Evolutionary conservation across 2,329 filamentous ascomycete genomes (phyloP).

Genomic region (Aureobasidium mangrovei): DNA sequence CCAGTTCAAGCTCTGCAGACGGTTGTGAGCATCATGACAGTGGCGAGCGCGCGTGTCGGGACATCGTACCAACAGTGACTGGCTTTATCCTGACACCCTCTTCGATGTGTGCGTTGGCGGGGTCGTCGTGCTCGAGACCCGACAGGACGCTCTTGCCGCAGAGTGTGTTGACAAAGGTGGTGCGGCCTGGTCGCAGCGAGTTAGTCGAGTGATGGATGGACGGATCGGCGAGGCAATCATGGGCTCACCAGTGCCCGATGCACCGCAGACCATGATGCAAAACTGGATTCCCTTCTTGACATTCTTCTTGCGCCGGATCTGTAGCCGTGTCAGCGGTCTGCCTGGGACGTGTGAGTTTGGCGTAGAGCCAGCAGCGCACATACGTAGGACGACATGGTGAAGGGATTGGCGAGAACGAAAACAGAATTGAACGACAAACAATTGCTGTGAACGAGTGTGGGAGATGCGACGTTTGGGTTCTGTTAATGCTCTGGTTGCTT

Average conservation of each 20-base stretch:
- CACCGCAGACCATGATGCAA: constrained; percentile 99
- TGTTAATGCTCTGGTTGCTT: not conserved
- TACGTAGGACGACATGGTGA: constrained; percentile 13
- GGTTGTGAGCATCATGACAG: constrained; percentile 18
- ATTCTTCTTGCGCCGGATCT: constrained; percentile 99
- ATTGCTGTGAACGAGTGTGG: constrained; percentile 4
- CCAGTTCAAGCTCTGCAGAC: constrained; percentile 72
- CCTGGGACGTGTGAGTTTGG: constrained; percentile 15
- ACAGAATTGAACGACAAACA: not conserved
- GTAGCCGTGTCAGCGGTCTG: constrained; percentile 19
- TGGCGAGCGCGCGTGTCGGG: not conserved
- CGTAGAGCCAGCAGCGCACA: constrained; percentile 5
- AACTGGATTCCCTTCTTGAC: constrained; percentile 99
- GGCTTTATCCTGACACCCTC: constrained; percentile 98
- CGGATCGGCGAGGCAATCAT: constrained; percentile 26
- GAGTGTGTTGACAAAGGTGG: constrained; percentile 98
- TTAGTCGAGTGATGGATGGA: constrained; percentile 13
- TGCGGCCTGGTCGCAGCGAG: constrained; percentile 57
- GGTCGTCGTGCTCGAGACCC: constrained; percentile 89
- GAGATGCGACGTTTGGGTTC: not conserved
- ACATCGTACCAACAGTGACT: constrained; percentile 76
- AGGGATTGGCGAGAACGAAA: not conserved
- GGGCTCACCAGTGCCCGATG: constrained; percentile 81
- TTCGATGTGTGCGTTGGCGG: constrained; percentile 79
- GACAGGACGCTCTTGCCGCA: constrained; percentile 88